Conservation (phyloP, 2,329 filamentous ascomycete genomes). For the Tolypocladium ophioglossoides region DNA sequence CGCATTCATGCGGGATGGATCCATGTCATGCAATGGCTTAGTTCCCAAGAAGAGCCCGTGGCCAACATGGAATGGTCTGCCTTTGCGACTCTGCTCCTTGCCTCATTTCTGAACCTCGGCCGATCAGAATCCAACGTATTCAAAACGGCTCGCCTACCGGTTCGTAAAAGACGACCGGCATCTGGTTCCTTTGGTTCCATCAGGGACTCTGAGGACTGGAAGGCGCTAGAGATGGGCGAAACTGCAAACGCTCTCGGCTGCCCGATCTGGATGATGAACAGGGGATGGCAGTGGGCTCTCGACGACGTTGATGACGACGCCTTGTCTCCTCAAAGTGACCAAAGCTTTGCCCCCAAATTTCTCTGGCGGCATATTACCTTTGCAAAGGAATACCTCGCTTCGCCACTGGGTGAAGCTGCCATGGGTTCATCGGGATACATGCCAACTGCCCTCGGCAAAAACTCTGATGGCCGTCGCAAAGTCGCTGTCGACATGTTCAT, state of each 20-base stretch:
- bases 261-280: slow-evolving; percentile 48
- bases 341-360: slow-evolving; percentile 25
- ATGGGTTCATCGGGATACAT: slow-evolving; percentile 49
- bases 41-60: slow-evolving; percentile 31
- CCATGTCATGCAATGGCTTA: slow-evolving; percentile 62
- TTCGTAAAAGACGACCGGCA: slow-evolving; percentile 18
- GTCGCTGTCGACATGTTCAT: slow-evolving; percentile 59
- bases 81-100: slow-evolving; percentile 51
- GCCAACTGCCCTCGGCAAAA: slow-evolving; percentile 46
- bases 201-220: slow-evolving; percentile 33
- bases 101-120: slow-evolving; percentile 51
- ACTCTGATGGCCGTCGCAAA: slow-evolving; percentile 46
- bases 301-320: slow-evolving; percentile 36
- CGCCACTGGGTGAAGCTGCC: slow-evolving; percentile 43
- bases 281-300: slow-evolving; percentile 62
- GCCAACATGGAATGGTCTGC: slow-evolving; percentile 59
- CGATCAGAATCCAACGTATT: slow-evolving; percentile 16
- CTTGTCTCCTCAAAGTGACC: slow-evolving; percentile 14
- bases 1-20: slow-evolving; percentile 62
- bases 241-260: slow-evolving; percentile 36
- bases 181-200: slow-evolving; percentile 26
- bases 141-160: slow-evolving; percentile 15
- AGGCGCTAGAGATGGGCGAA: slow-evolving; percentile 33
- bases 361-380: slow-evolving; percentile 43
- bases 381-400: slow-evolving; percentile 55